Evolutionary conservation across 192 early-diverging fungal genomes (phyloP).

Genomic region (Linnemannia elongata): DNA sequence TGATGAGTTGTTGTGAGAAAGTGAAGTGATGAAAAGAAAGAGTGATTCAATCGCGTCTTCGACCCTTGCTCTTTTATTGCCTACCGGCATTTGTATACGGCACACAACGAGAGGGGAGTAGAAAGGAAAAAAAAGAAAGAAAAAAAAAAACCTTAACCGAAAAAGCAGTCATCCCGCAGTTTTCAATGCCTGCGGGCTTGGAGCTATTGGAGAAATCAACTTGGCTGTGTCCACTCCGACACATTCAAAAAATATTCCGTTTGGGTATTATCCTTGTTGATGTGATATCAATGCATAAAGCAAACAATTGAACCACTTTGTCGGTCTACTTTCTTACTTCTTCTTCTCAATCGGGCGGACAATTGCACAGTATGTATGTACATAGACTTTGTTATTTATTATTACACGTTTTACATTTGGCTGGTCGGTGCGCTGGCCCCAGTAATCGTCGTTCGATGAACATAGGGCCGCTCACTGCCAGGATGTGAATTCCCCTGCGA

Average conservation of each 20-base stretch:
- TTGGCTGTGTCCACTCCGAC: background rate
- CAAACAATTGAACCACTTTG: too few relatives aligned
- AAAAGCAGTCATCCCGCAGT: constrained; percentile 24
- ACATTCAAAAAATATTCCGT: background rate
- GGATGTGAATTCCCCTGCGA: constrained; percentile 8
- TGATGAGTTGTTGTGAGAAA: background rate
- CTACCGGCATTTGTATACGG: too few relatives aligned
- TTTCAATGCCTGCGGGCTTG: background rate
- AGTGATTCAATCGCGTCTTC: background rate
- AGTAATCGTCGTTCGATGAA: constrained; percentile 18
- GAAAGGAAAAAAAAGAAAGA: too few relatives aligned
- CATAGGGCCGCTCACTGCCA: constrained; percentile 15
- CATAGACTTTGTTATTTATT: background rate
- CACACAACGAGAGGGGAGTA: background rate
- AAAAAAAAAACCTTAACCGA: background rate
- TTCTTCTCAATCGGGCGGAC: background rate
- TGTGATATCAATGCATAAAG: too few relatives aligned
- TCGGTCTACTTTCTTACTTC: background rate
- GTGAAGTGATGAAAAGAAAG: background rate
- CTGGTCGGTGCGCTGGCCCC: background rate
- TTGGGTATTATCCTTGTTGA: background rate
- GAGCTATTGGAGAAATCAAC: background rate
- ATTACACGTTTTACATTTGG: background rate
- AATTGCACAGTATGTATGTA: background rate
- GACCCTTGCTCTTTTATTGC: background rate